A percentile compares a stretch with the other conserved stretches of the same genome.
phyloP scores from a whole-genome alignment of 768 basidiomycete species.

The Collybiopsis luxurians region DNA sequence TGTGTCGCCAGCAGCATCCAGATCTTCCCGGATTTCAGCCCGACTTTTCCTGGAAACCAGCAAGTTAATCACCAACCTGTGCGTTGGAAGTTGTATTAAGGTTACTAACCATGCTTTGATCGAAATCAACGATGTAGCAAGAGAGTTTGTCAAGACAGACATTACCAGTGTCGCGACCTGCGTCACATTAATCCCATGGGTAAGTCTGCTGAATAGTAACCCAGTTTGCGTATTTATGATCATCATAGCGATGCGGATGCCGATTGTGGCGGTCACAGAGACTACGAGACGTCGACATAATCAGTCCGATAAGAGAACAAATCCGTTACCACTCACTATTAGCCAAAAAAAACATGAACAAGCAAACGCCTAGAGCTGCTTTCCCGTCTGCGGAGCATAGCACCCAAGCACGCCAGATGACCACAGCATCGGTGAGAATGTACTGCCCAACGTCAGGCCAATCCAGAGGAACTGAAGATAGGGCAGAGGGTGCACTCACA shows the following conservation, averaged over 20 bases:
- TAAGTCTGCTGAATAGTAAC: background rate
- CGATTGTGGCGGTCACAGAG: background rate
- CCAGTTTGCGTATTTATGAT: background rate
- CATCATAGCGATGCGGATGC: background rate
- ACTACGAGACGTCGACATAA: background rate
- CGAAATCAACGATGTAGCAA: conserved; percentile 12
- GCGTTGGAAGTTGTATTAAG: no score
- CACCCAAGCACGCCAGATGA: conserved; percentile 9
- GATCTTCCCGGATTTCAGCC: background rate
- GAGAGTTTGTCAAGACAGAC: conserved; percentile 13
- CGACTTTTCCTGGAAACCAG: background rate
- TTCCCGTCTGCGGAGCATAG: background rate
- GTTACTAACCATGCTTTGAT: conserved; percentile 10
- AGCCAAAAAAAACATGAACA: background rate
- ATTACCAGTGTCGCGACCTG: conserved; percentile 9
- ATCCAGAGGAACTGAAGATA: no score
- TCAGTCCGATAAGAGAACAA: background rate
- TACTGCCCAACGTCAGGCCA: no score
- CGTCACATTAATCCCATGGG: conserved; percentile 7
- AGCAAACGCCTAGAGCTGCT: background rate
- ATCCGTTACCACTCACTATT: background rate
- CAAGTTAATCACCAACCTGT: background rate
- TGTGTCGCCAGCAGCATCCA: background rate
- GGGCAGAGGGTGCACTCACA: no score
- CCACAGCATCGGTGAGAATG: conserved; percentile 2